A percentile compares a stretch with the other conserved stretches of the same genome.
These are phyloP conservation scores for Dendrostoma leiphaemia DNA, from an alignment of 2,329 filamentous ascomycete species.

Conservation along the genomic window DNA sequence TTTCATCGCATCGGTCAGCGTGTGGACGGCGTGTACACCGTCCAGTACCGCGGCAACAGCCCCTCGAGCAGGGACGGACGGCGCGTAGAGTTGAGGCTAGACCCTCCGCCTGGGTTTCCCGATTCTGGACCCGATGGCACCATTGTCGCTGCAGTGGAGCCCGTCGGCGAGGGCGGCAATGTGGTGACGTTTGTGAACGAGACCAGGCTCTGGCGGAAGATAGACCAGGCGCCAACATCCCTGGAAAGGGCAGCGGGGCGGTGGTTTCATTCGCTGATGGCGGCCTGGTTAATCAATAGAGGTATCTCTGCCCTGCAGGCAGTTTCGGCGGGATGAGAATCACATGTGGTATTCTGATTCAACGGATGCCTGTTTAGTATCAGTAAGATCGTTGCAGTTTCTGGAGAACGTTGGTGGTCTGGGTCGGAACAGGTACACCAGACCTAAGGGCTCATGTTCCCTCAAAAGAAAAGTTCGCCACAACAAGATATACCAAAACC, in stretches of 20 bases:
- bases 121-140: constrained; percentile 1
- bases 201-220: constrained; percentile 8
- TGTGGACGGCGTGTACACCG: constrained; percentile 6
- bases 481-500: too few species aligned
- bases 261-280: constrained; percentile 12
- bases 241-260: constrained; percentile 4
- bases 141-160: constrained; percentile 7
- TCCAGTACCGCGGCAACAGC: constrained; percentile 2
- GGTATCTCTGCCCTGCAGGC: not conserved
- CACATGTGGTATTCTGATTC: not conserved
- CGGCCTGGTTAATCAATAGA: constrained; percentile 7
- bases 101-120: not conserved
- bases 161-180: not conserved
- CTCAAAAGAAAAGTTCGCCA: too few species aligned
- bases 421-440: too few species aligned
- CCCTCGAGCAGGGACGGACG: not conserved
- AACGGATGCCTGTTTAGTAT: too few species aligned
- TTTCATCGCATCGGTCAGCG: not conserved
- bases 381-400: not conserved
- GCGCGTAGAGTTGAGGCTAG: constrained; percentile 9
- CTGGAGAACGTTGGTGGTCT: too few species aligned
- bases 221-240: constrained; percentile 1
- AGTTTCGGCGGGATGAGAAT: not conserved
- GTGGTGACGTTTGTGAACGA: constrained; percentile 1
- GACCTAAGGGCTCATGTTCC: too few species aligned